These are phyloP conservation scores for Phytophthora lateralis DNA, from an alignment of 352 stramenopile species.

Conservation along the genomic window DNA sequence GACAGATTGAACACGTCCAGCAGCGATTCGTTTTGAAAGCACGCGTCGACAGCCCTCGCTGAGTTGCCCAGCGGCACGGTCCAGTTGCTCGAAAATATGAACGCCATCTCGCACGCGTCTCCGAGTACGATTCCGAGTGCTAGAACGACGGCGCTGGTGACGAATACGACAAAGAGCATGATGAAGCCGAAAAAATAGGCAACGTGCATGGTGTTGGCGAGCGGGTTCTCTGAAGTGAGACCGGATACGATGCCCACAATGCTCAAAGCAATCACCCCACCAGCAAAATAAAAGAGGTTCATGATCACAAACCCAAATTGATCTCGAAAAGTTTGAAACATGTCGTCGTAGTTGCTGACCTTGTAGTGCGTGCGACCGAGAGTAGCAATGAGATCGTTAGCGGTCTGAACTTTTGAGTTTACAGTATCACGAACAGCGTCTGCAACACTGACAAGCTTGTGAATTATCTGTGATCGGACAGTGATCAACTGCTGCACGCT, in stretches of 20 bases:
- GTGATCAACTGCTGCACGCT: constrained; percentile 39
- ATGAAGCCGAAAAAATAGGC: constrained; percentile 69
- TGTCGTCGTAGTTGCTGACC: constrained; percentile 35
- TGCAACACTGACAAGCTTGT: constrained; percentile 42
- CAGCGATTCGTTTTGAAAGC: constrained; percentile 63
- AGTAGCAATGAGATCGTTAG: constrained; percentile 29
- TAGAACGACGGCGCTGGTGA: constrained; percentile 54
- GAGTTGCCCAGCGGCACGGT: constrained; percentile 46
- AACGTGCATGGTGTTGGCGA: constrained; percentile 71
- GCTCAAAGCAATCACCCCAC: constrained; percentile 46
- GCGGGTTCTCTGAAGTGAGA: constrained; percentile 49
- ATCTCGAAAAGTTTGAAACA: constrained; percentile 44
- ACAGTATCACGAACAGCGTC: constrained; percentile 41
- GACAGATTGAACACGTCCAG: constrained; percentile 60
- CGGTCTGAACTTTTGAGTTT: constrained; percentile 33
- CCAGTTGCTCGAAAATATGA: constrained; percentile 59
- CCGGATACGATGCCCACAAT: constrained; percentile 65
- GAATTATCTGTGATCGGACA: constrained; percentile 39
- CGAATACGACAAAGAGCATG: constrained; percentile 57
- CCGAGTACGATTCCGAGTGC: constrained; percentile 57
- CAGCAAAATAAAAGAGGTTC: constrained; percentile 49
- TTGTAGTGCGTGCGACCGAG: constrained; percentile 32
- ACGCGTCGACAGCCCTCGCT: constrained; percentile 55
- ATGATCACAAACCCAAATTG: constrained; percentile 45
- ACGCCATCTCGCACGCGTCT: constrained; percentile 57